Percentiles rank a stretch among this genome's conserved stretches.
Evolutionary conservation across 345 rosid genomes (phyloP).

Genomic region (Dipteronia dyeriana): DNA sequence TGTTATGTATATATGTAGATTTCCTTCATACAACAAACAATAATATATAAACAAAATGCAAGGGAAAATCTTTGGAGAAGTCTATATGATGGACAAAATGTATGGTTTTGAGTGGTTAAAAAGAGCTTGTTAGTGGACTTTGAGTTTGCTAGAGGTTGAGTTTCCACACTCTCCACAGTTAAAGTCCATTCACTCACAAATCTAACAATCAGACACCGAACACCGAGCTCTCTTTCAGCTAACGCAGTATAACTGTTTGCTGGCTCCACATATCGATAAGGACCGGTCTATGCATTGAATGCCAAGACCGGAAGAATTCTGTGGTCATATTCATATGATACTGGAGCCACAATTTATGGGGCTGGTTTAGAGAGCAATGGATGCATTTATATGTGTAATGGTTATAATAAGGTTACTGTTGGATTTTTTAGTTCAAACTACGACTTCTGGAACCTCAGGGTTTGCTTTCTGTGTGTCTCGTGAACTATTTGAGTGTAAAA

Average conservation of each 20-base stretch:
- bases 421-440: too few species aligned
- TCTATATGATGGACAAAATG: not conserved
- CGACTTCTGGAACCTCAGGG: too few species aligned
- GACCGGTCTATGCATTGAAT: conserved; percentile 27
- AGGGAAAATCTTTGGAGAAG: not conserved
- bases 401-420: too few species aligned
- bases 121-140: not conserved
- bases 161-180: not conserved
- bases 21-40: too few species aligned
- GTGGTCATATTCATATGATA: conserved; percentile 23
- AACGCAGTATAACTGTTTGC: conserved; percentile 23
- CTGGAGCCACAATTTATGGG: too few species aligned
- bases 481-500: too few species aligned
- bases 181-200: not conserved
- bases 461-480: too few species aligned
- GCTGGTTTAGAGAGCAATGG: too few species aligned
- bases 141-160: not conserved
- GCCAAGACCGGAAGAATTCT: conserved; percentile 27
- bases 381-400: too few species aligned
- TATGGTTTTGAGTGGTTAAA: not conserved
- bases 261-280: conserved; percentile 21
- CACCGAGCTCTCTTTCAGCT: conserved; percentile 1
- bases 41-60: not conserved
- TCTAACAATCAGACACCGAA: not conserved
- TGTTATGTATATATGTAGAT: too few species aligned